Conservation (phyloP, 306 rosid species). For the Biancaea sappan region DNA sequence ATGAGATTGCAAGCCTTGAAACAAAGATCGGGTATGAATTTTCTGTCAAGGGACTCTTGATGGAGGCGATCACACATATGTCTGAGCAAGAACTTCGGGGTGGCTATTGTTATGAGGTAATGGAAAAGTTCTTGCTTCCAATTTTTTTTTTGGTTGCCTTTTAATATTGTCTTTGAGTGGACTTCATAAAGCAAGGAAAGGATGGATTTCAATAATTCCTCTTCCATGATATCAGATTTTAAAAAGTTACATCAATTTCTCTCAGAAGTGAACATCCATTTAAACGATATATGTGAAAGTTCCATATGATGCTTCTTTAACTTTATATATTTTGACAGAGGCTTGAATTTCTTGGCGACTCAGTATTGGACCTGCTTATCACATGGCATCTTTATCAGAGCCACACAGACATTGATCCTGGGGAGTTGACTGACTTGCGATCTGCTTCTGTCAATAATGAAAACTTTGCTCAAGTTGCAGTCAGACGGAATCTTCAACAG, state of each 20-base stretch:
- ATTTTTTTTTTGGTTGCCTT: not conserved
- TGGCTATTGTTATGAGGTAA: constrained; percentile 83
- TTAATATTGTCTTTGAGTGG: not conserved
- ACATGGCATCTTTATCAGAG: constrained; percentile 77
- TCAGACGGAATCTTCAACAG: constrained; percentile 62
- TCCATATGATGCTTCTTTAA: constrained; percentile 17
- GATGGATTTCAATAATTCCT: not conserved
- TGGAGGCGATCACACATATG: constrained; percentile 80
- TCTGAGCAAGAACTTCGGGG: constrained; percentile 61
- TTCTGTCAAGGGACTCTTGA: constrained; percentile 79
- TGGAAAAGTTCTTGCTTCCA: not conserved
- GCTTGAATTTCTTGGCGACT: constrained; percentile 94
- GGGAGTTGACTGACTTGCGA: constrained; percentile 92
- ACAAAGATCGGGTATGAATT: constrained; percentile 68
- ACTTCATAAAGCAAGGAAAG: not conserved
- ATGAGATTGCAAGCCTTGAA: constrained; percentile 69
- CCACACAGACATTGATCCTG: constrained; percentile 73
- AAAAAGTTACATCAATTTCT: not conserved
- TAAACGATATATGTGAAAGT: constrained; percentile 23
- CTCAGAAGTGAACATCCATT: not conserved
- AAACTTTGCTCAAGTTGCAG: constrained; percentile 84
- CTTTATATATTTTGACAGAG: constrained; percentile 60
- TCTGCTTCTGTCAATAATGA: constrained; percentile 92
- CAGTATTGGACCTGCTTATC: constrained; percentile 89
- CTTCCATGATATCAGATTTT: not conserved